phyloP scores from a whole-genome alignment of 148 eudicot genomes.

The Silene conica region DNA sequence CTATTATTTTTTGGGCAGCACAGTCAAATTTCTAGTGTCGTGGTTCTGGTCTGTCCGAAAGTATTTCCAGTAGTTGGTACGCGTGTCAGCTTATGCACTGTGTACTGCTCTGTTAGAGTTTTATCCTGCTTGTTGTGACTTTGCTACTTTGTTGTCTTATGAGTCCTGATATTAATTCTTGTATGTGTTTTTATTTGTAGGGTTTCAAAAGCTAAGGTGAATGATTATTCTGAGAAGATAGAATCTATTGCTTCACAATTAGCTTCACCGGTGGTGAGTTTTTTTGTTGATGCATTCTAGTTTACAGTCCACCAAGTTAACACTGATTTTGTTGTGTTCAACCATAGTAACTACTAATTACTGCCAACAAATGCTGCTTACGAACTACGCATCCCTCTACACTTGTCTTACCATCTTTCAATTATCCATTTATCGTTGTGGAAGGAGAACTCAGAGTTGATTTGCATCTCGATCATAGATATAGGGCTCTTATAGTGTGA shows the following conservation, averaged over 20 bases:
- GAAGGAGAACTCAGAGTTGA: neutral
- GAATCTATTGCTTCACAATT: conserved; percentile 72
- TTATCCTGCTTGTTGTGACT: neutral
- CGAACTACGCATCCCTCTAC: neutral
- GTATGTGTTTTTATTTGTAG: conserved; percentile 32
- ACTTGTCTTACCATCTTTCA: neutral
- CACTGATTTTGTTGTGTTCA: neutral
- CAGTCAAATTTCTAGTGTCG: neutral
- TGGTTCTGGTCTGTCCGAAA: neutral
- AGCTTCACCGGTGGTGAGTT: conserved; percentile 52
- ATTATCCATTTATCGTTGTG: neutral
- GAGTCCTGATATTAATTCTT: neutral
- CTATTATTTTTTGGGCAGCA: neutral
- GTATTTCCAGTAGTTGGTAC: neutral
- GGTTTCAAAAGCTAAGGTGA: conserved; percentile 70
- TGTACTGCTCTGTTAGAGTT: neutral
- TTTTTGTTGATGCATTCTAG: neutral
- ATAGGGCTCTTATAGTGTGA: neutral
- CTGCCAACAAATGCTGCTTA: neutral
- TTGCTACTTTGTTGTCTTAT: neutral
- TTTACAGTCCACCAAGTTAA: neutral
- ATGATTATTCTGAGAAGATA: conserved; percentile 82
- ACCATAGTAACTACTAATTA: neutral
- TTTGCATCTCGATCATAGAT: neutral
- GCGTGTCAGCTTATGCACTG: neutral